A percentile compares a stretch with the other conserved stretches of the same genome.
Conservation (phyloP, 805 yeast species). For the Candida wancherniae region DNA sequence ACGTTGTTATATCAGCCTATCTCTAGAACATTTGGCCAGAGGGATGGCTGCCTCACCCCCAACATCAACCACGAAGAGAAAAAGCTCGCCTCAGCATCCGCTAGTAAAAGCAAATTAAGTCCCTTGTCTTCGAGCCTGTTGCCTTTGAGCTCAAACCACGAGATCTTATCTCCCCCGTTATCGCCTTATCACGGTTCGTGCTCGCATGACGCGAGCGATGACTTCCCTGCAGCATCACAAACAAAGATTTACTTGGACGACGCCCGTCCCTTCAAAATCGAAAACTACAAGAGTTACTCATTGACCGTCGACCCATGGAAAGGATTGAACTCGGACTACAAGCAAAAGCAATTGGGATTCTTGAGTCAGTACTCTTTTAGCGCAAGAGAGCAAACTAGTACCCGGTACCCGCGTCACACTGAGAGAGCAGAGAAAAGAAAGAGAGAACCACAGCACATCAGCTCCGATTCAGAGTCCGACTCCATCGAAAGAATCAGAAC, state of each 20-base stretch:
- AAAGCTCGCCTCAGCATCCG: conserved; percentile 1
- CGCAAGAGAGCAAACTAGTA: conserved; percentile 18
- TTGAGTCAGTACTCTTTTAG: conserved; percentile 43
- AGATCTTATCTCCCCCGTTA: conserved; percentile 26
- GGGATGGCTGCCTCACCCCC: conserved; percentile 34
- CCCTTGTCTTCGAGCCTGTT: conserved; percentile 1
- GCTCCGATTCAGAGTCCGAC: conserved; percentile 33
- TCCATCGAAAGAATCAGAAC: conserved; percentile 52
- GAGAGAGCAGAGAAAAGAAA: conserved; percentile 17
- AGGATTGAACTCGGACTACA: conserved; percentile 41
- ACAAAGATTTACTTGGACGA: conserved; percentile 18
- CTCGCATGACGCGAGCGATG: conserved; percentile 11
- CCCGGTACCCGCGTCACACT: conserved; percentile 9
- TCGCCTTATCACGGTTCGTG: conserved; percentile 19
- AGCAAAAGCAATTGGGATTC: conserved; percentile 46
- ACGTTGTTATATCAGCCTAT: conserved; percentile 32
- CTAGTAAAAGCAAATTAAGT: conserved; percentile 1
- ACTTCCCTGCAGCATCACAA: conserved; percentile 3
- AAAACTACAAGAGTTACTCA: conserved; percentile 41
- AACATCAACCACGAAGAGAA: conserved; percentile 15
- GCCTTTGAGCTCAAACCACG: conserved; percentile 12
- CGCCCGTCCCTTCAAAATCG: conserved; percentile 42
- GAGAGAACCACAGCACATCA: conserved; percentile 13
- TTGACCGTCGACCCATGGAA: conserved; percentile 52
- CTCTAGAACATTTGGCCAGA: conserved; percentile 23